Percentiles rank a stretch among this genome's conserved stretches.
phyloP scores from a whole-genome alignment of 2,329 filamentous ascomycete species.

The Zymoseptoria ardabiliae region DNA sequence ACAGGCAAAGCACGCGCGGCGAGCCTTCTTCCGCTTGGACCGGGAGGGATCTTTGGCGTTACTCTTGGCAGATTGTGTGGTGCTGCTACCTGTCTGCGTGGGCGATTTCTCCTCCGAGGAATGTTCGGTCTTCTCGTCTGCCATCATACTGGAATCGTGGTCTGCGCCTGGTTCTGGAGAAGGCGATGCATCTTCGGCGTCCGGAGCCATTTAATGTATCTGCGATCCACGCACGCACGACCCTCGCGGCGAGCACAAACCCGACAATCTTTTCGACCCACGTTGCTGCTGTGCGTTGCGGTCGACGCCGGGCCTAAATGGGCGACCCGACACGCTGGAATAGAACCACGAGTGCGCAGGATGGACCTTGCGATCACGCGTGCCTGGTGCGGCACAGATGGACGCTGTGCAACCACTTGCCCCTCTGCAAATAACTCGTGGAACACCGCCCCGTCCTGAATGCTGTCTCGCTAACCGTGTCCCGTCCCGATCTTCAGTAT shows the following conservation, averaged over 20 bases:
- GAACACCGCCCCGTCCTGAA: neutral
- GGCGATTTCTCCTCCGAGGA: constrained; percentile 32
- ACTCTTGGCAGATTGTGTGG: constrained; percentile 27
- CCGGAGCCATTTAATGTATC: constrained; percentile 43
- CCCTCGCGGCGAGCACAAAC: constrained; percentile 28
- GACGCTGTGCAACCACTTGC: constrained; percentile 9
- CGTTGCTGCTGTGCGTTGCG: constrained; percentile 29
- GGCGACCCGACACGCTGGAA: constrained; percentile 10
- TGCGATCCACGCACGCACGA: constrained; percentile 16
- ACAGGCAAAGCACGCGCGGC: constrained; percentile 91
- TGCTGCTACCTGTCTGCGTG: constrained; percentile 26
- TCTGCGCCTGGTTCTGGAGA: constrained; percentile 42
- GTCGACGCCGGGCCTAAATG: constrained; percentile 11
- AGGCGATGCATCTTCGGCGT: constrained; percentile 41
- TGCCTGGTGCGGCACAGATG: constrained; percentile 11
- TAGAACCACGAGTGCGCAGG: constrained; percentile 11
- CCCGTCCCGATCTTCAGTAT: neutral
- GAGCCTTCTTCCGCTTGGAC: constrained; percentile 89
- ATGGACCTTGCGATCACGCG: constrained; percentile 14
- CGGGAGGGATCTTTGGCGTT: constrained; percentile 80
- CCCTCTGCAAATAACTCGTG: constrained; percentile 5
- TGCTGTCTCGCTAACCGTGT: neutral
- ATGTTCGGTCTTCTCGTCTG: constrained; percentile 34
- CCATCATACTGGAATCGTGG: constrained; percentile 36
- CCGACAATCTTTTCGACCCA: constrained; percentile 30